These are phyloP conservation scores for Ambrosiella cleistominuta DNA, from an alignment of 2,329 filamentous ascomycete species.

Conservation along the genomic window DNA sequence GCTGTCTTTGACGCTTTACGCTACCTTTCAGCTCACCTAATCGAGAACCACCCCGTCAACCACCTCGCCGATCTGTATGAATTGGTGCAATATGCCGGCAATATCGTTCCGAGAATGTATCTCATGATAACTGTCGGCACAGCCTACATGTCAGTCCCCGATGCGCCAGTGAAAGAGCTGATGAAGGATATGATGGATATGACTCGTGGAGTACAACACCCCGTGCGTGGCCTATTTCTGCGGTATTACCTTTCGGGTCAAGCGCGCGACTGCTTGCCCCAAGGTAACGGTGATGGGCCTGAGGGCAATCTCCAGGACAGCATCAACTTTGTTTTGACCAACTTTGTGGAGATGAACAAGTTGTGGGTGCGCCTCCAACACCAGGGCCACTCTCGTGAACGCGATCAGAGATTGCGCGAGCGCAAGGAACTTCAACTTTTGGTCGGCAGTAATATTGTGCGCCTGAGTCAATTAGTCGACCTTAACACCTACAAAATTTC, in stretches of 20 bases:
- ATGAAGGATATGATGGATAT: conserved; percentile 99
- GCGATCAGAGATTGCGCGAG: conserved; percentile 85
- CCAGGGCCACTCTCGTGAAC: conserved; percentile 87
- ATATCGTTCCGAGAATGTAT: conserved; percentile 89
- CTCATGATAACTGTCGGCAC: conserved; percentile 99
- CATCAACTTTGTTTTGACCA: conserved; percentile 94
- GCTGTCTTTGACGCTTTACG: conserved; percentile 93
- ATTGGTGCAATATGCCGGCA: conserved; percentile 92
- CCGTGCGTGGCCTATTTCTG: conserved; percentile 83
- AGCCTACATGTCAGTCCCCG: conserved; percentile 96
- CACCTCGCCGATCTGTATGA: conserved; percentile 97
- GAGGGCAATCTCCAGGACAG: conserved; percentile 94
- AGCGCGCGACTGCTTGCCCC: conserved; percentile 73
- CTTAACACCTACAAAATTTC: conserved; percentile 82
- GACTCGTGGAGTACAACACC: conserved; percentile 94
- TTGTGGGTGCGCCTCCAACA: conserved; percentile 95
- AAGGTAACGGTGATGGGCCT: conserved; percentile 68
- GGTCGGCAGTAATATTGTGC: conserved; percentile 89
- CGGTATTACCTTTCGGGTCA: conserved; percentile 94
- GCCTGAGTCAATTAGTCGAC: conserved; percentile 88
- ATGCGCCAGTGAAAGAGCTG: conserved; percentile 96
- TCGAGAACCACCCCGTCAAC: conserved; percentile 93
- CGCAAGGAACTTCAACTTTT: conserved; percentile 87
- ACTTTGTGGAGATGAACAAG: conserved; percentile 99
- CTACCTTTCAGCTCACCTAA: conserved; percentile 88